phyloP scores from a whole-genome alignment of 129 eudicot species.

The Calendula officinalis region DNA sequence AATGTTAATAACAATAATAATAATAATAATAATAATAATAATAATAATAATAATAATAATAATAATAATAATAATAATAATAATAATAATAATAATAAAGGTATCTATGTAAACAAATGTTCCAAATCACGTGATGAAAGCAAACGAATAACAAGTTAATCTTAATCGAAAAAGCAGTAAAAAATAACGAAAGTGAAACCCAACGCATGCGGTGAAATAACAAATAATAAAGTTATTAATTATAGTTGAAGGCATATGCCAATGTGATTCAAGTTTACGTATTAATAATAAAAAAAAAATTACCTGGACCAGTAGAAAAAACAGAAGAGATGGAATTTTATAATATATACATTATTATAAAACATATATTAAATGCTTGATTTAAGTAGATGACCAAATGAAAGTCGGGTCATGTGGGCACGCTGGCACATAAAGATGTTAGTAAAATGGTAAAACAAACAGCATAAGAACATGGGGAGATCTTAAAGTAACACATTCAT shows the following conservation, averaged over 20 bases:
- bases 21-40: background rate
- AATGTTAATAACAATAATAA: background rate
- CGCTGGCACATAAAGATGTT: slow-evolving; percentile 40
- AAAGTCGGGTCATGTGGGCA: slow-evolving; percentile 62
- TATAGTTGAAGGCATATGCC: slow-evolving; percentile 11
- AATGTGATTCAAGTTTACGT: background rate
- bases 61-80: background rate
- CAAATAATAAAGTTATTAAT: slow-evolving; percentile 11
- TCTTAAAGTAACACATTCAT: slow-evolving; percentile 32
- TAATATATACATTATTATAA: too few relatives aligned
- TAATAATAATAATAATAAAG: background rate
- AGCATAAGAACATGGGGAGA: slow-evolving; percentile 40
- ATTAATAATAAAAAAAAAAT: background rate
- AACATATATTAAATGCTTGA: slow-evolving; percentile 34
- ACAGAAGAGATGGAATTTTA: slow-evolving; percentile 19
- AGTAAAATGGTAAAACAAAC: slow-evolving; percentile 36
- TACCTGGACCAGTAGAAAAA: slow-evolving; percentile 3
- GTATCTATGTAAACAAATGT: slow-evolving; percentile 2
- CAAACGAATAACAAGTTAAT: slow-evolving; percentile 21
- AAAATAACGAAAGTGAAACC: slow-evolving; percentile 13
- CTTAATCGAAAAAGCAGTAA: slow-evolving; percentile 9
- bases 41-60: background rate
- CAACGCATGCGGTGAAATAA: slow-evolving; percentile 4
- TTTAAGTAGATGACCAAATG: slow-evolving; percentile 28
- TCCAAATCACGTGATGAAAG: slow-evolving; percentile 30